phyloP scores from a whole-genome alignment of 1,139 yeast species.

The Blastobotrys aristatus region DNA sequence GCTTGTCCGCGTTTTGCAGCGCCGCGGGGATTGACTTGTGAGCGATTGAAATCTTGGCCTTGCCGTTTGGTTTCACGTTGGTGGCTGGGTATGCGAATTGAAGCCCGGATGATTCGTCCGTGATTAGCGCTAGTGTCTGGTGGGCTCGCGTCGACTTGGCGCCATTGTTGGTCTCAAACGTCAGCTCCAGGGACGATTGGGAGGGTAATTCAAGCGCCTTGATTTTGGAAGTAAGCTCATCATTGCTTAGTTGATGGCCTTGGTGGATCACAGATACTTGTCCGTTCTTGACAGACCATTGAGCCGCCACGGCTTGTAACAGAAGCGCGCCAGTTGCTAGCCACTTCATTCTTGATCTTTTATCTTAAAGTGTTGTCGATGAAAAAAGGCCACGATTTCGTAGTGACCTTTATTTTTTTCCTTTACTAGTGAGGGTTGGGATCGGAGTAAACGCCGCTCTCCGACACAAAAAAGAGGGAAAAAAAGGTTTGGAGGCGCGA shows the following conservation, averaged over 20 bases:
- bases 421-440: not conserved
- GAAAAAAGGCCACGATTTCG: no score
- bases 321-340: not conserved
- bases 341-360: constrained; percentile 10
- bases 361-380: no score
- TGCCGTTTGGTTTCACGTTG: constrained; percentile 24
- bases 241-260: constrained; percentile 9
- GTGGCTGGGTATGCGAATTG: constrained; percentile 26
- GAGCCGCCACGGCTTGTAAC: constrained; percentile 23
- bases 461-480: not conserved
- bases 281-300: constrained; percentile 28
- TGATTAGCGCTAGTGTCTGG: constrained; percentile 27
- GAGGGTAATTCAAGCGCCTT: constrained; percentile 13
- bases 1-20: constrained; percentile 19
- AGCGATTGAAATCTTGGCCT: constrained; percentile 30
- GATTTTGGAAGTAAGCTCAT: constrained; percentile 5
- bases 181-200: constrained; percentile 20
- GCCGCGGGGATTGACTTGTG: constrained; percentile 30
- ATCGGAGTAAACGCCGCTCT: no score
- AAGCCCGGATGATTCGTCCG: constrained; percentile 24
- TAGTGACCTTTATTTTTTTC: no score
- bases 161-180: constrained; percentile 23
- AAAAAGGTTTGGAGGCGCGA: not conserved
- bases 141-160: constrained; percentile 26
- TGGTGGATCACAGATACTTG: constrained; percentile 33